Base-by-base conservation (phyloP, 2,329 filamentous ascomycete species). In the Myriosclerotinia scirpicola region DNA sequence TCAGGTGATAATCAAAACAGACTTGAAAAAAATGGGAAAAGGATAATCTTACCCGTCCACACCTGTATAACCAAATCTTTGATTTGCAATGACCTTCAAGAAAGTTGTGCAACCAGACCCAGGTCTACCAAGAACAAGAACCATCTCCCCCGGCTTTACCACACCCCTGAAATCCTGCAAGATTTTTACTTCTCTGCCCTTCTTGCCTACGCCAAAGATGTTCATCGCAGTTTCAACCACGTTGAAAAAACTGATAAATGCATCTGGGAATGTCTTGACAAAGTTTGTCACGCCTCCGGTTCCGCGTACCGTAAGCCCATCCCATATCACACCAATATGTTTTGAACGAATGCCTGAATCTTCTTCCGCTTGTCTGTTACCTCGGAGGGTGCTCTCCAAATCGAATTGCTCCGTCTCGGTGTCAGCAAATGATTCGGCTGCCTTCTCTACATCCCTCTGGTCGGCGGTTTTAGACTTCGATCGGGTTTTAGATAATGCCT, bases 61-160 rank as follows among this genome's bases (percentile, higher is more conserved):
- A 1, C 80, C 81, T n/a, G 84, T 86, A 71, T 87, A 88, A 6
- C 85, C 85, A 70, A 81, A 84, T 22, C 85, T 77, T 71, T 84
- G 83, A 70, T 85, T 85, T 8, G 80, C 79, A 66, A 84, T 81
- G 30, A 83, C 81, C 67, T 84, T 85, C 48, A 85, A 74, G 72
- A 85, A 83, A 0, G 82, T 82, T 0, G 83, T 84, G 70, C 83
- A 85, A 48, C 83, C 83, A 44, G 78, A 79, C 1, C 75, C 75
- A 20, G 76, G 75, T 50, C 74, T 67, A 9, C 76, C 75, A 14
- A 77, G 70, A 0, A 77, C 75, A 14, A 77, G 64, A 4, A 76
- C 85, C 92, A 97, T 96, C 81, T 97, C 93, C 0, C 93, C 93
- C 0, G 92, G 90, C 70, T 89, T 87, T 66, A 87, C 86, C 1